Evolutionary conservation across 441 rosid species (phyloP).

Genomic region (Viola pubescens): DNA sequence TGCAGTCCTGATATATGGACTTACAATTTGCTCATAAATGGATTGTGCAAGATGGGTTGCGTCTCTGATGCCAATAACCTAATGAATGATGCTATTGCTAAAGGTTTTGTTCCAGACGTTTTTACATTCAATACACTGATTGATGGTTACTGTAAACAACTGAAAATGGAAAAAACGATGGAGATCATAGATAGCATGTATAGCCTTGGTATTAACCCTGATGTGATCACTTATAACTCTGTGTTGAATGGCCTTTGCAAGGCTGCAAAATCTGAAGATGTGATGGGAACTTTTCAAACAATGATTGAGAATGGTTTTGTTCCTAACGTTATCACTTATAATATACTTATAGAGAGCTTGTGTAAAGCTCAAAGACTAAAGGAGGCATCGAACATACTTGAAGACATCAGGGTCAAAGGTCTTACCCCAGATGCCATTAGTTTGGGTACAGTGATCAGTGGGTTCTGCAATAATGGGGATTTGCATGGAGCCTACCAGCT

Average conservation of each 20-base stretch:
- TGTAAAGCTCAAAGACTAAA: slow-evolving; percentile 58
- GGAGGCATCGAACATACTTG: slow-evolving; percentile 58
- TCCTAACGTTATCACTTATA: slow-evolving; percentile 75
- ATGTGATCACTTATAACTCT: slow-evolving; percentile 80
- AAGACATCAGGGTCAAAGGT: slow-evolving; percentile 47
- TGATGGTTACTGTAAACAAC: slow-evolving; percentile 70
- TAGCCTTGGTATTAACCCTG: slow-evolving; percentile 59
- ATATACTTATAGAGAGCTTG: slow-evolving; percentile 73
- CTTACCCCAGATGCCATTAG: slow-evolving; percentile 58
- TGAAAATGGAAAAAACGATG: slow-evolving; percentile 66
- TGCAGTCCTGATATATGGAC: slow-evolving; percentile 66
- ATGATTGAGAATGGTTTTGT: slow-evolving; percentile 65
- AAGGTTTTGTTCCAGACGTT: slow-evolving; percentile 71
- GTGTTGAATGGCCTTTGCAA: slow-evolving; percentile 89
- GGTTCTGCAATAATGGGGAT: slow-evolving; percentile 57
- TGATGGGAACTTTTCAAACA: slow-evolving; percentile 58
- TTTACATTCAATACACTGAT: slow-evolving; percentile 86
- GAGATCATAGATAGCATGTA: slow-evolving; percentile 62
- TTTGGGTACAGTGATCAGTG: slow-evolving; percentile 60
- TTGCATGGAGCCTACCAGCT: slow-evolving; percentile 57
- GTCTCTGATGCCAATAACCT: slow-evolving; percentile 69
- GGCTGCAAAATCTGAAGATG: slow-evolving; percentile 65
- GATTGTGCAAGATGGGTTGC: slow-evolving; percentile 92
- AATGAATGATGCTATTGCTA: slow-evolving; percentile 54
- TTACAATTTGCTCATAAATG: slow-evolving; percentile 69